Base-by-base conservation (phyloP, 345 rosid species). In the Anacardium occidentale region DNA sequence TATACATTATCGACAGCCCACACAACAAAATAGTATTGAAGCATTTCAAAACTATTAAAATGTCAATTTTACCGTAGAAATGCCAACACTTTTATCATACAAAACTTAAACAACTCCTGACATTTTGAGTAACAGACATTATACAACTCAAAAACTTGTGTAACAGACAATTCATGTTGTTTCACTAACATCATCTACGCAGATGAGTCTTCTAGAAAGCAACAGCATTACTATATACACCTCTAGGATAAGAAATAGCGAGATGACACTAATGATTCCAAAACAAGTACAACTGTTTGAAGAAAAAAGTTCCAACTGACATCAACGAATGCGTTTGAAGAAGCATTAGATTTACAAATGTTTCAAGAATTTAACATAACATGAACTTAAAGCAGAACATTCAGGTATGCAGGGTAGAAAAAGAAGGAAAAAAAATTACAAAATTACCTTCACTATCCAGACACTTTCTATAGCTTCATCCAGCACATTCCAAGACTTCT, bases 391-490 rank as follows among this genome's bases (percentile, higher is more conserved):
- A 9, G 62, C 62, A 57, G 62, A 9, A 17, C 62, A 24, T 24
- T 24, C 29, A 20, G 32, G 45, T 0, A 20, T 34, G 7, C 18
- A 7, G 1, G 6, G 37, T 34, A 4, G 6, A 3, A 3, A 7
- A 34, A 59, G 29, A 10, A 32, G 10, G 20, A 11, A 10, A 17
- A 44, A 52, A 61, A 22, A 13, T 14, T n/a, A 1, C 4, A 32
- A 45, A 40, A 60, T 52, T 72, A 87, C 91, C 89, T 80, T 73
- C 48, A 87, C 55, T 70, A 79, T 77, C 87, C 84, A 85, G 62
- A 83, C 17, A 63, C 76, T 75, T 51, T 80, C 89, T 12, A 87
- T 10, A 15, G 42, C 79, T 73, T 83, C 78, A 21, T 81, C 83
- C 37, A 75, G 78, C 47, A 63, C 5, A 62, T 76, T 72, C 53